Evolutionary conservation across 2,329 filamentous ascomycete genomes (phyloP).

Genomic region (Cytospora mali): DNA sequence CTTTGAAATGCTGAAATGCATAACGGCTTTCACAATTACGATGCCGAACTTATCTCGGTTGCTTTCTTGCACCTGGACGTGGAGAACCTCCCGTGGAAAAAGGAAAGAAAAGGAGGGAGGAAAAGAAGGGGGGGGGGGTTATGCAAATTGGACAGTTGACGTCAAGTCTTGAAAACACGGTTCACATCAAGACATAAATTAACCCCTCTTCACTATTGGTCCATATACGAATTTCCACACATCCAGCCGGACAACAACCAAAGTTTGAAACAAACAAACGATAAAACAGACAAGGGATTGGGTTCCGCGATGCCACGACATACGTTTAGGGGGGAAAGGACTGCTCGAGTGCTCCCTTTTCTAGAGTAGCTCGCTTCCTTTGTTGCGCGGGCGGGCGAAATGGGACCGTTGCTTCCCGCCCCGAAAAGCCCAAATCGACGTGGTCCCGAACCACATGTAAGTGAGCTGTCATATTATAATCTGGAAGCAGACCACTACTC

Average conservation of each 20-base stretch:
- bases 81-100: background rate
- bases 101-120: background rate
- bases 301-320: conserved; percentile 11
- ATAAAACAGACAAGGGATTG: background rate
- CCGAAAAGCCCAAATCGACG: background rate
- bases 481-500: conserved; percentile 2
- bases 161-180: conserved; percentile 11
- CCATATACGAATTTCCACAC: background rate
- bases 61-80: no score
- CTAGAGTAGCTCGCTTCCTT: background rate
- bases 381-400: background rate
- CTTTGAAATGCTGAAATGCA: no score
- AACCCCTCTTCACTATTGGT: background rate
- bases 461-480: conserved; percentile 23
- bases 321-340: background rate
- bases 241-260: background rate
- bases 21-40: no score
- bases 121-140: no score
- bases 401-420: background rate
- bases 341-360: background rate
- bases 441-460: conserved; percentile 15
- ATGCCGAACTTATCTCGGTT: no score
- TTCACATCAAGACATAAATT: background rate
- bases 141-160: conserved; percentile 6
- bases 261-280: background rate